A percentile compares a stretch with the other conserved stretches of the same genome.
These are phyloP conservation scores for Stevia rebaudiana DNA, from an alignment of 140 eudicot species.

Conservation along the genomic window DNA sequence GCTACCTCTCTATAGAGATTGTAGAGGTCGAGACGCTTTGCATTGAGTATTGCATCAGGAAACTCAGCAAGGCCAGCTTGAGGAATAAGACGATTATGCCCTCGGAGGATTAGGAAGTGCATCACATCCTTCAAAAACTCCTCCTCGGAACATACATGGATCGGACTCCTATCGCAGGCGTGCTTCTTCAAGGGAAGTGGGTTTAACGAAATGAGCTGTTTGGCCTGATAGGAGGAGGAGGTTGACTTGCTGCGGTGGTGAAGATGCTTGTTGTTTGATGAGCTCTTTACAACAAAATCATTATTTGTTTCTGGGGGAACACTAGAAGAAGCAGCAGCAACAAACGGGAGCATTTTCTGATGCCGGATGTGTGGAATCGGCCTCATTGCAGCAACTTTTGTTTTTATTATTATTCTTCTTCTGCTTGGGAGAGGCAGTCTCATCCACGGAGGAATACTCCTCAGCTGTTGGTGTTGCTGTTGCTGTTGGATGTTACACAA, in stretches of 20 bases:
- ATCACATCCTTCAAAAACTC: conserved; percentile 90
- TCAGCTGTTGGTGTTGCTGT: conserved; percentile 16
- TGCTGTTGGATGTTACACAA: conserved; percentile 40
- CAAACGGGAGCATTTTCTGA: conserved; percentile 77
- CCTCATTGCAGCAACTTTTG: conserved; percentile 73
- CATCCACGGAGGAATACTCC: conserved; percentile 63
- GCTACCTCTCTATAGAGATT: conserved; percentile 92
- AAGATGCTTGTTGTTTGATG: too few relatives aligned
- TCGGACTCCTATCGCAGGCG: conserved; percentile 82
- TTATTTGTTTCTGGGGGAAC: conserved; percentile 54
- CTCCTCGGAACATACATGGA: conserved; percentile 96
- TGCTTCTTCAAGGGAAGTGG: conserved; percentile 93
- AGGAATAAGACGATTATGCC: conserved; percentile 95
- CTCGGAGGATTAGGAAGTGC: conserved; percentile 93
- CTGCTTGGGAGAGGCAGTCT: conserved; percentile 86
- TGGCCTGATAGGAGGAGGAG: conserved; percentile 61
- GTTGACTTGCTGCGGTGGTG: conserved; percentile 66
- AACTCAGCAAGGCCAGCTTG: conserved; percentile 98
- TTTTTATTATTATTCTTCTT: conserved; percentile 36
- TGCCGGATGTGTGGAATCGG: conserved; percentile 81
- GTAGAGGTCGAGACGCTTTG: conserved; percentile 89
- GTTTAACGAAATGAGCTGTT: conserved; percentile 80
- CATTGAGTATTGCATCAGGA: conserved; percentile 97
- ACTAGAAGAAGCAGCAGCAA: too few relatives aligned
- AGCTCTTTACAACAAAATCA: conserved; percentile 50